These are phyloP conservation scores for Solioccasus polychromus DNA, from an alignment of 768 basidiomycete species.

Conservation along the genomic window DNA sequence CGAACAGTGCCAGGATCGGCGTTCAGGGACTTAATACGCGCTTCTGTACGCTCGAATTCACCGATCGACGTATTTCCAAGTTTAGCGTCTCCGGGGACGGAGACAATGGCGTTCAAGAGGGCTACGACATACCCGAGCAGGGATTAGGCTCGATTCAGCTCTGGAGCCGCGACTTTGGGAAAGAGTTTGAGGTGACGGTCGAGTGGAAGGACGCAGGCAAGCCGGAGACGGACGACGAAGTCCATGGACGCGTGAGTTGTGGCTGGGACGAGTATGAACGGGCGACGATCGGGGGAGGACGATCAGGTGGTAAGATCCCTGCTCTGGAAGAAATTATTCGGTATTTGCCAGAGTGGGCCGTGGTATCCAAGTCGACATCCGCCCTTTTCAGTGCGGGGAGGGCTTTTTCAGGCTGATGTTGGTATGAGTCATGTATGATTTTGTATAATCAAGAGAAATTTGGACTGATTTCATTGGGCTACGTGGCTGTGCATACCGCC, in stretches of 20 bases:
- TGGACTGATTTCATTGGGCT: too few species aligned
- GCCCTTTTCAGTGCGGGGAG: constrained; percentile 55
- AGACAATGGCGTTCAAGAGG: constrained; percentile 37
- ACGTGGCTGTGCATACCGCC: too few species aligned
- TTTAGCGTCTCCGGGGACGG: constrained; percentile 40
- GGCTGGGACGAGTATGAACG: constrained; percentile 70
- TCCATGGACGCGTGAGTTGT: constrained; percentile 51
- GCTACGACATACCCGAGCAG: constrained; percentile 35
- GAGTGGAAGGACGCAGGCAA: constrained; percentile 40
- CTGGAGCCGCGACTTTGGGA: constrained; percentile 62
- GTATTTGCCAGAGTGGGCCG: constrained; percentile 68
- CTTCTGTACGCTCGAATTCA: constrained; percentile 60
- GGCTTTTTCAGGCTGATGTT: constrained; percentile 20
- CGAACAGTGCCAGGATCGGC: constrained; percentile 44
- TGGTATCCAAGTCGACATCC: constrained; percentile 52
- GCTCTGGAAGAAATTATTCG: constrained; percentile 64
- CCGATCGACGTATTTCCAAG: constrained; percentile 39
- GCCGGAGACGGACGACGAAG: constrained; percentile 9
- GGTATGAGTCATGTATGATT: too few species aligned
- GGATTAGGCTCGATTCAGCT: constrained; percentile 45
- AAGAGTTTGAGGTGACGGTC: constrained; percentile 50
- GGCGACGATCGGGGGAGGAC: constrained; percentile 46
- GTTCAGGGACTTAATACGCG: constrained; percentile 61
- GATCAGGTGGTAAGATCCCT: constrained; percentile 49
- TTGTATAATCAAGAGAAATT: too few species aligned